These are phyloP conservation scores for Endothia cerciana DNA, from an alignment of 2,329 filamentous ascomycete species.

Conservation along the genomic window DNA sequence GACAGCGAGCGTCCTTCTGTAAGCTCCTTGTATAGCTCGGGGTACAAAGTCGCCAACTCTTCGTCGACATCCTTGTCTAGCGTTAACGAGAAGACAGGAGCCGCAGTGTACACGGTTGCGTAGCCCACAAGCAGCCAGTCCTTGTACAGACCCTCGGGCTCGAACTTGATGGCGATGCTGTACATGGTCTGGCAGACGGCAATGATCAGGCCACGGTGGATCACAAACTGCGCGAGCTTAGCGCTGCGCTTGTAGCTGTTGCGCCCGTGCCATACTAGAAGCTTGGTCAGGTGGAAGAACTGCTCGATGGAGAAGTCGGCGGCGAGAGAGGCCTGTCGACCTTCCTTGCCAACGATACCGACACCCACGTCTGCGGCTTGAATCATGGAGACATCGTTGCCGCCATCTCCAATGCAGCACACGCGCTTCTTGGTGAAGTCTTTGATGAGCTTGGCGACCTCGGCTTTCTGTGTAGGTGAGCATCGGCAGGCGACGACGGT, in stretches of 20 bases:
- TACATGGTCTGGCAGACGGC: constrained; percentile 97
- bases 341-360: constrained; percentile 97
- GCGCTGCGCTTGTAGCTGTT: constrained; percentile 97
- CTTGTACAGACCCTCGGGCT: constrained; percentile 92
- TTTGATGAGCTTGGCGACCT: constrained; percentile 88
- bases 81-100: constrained; percentile 89
- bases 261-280: constrained; percentile 97
- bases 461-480: constrained; percentile 95
- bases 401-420: constrained; percentile 96
- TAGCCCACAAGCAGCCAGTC: constrained; percentile 98
- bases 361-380: constrained; percentile 97
- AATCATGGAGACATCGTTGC: constrained; percentile 99
- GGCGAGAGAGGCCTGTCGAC: constrained; percentile 88
- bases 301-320: constrained; percentile 97
- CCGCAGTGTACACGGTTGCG: constrained; percentile 92
- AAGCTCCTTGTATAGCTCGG: constrained; percentile 97
- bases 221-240: constrained; percentile 96
- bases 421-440: constrained; percentile 92
- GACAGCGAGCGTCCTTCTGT: constrained; percentile 84
- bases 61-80: constrained; percentile 96
- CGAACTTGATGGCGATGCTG: constrained; percentile 88
- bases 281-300: constrained; percentile 91
- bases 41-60: constrained; percentile 89
- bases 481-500: constrained; percentile 96
- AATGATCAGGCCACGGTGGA: constrained; percentile 94